Base-by-base conservation (phyloP, 2,329 filamentous ascomycete genomes). In the Phyllosticta citrichinensis region DNA sequence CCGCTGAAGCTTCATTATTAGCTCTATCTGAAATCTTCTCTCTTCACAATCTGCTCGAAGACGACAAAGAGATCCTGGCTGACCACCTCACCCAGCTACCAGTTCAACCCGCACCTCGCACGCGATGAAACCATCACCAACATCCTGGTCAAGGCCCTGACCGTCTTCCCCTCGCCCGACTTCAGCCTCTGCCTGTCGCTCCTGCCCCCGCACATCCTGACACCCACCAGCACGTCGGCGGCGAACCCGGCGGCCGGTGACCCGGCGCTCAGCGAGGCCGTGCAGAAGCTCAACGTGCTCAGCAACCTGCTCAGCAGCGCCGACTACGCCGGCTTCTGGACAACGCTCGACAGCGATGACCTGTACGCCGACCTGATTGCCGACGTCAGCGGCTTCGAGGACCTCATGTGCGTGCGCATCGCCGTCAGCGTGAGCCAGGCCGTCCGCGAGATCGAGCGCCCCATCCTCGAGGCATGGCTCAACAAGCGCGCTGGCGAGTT, bases 81-180 rank as follows among this genome's bases (percentile, higher is more conserved):
- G 12, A 27, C 50, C 20, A 33, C 33, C 5, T 56, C 19, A 64
- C 69, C 9, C 27, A 99, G 94, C 66, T 99, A 99, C 83, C 95
- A 99, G 81, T 96, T 99, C 80, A 99, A 99, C 85, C 94, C 94
- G 58, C 92, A 97, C 81, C 90, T 96, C 69, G 87, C 92, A 73
- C 93, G 94, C 81, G 89, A 96, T 73, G 94, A 99, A 78, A 91
- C 93, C 72, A 91, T 94, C 77, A 97, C 94, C 82, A 97, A 97
- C 83, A 89, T 97, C 79, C 91, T 99, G 75, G 92, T 96, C 81
- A 99, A 97, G 83, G 84, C 92, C 67, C 87, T 99, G 74, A 96
- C 93, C 68, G 89, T 96, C 79, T 99, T 99, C 82, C 94, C 94
- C 66, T 92, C 89, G 20, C 86, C 94, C 53, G 92, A 97, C 77